A percentile compares a stretch with the other conserved stretches of the same genome.
phyloP scores from a whole-genome alignment of 805 yeast genomes.

The Alloascoidea africana region DNA sequence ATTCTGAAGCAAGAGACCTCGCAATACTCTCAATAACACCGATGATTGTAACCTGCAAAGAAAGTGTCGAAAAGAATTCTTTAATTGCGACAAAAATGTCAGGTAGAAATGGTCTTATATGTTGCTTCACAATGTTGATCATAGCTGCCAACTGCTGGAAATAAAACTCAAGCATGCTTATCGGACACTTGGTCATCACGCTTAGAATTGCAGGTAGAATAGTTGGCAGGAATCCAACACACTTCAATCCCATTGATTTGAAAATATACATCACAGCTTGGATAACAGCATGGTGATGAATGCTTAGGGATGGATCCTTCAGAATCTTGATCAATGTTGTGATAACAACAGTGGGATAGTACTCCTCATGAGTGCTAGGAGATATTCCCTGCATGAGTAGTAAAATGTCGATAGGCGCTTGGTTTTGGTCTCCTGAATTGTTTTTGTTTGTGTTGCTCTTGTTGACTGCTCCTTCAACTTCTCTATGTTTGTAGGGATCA shows the following conservation, averaged over 20 bases:
- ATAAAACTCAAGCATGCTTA: constrained; percentile 68
- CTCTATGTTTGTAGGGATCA: constrained; percentile 92
- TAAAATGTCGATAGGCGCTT: constrained; percentile 83
- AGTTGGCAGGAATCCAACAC: constrained; percentile 79
- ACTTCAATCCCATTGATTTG: constrained; percentile 74
- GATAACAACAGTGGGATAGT: constrained; percentile 90
- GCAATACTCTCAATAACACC: constrained; percentile 74
- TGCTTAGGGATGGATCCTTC: constrained; percentile 69
- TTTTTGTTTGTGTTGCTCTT: constrained; percentile 19
- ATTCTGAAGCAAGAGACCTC: constrained; percentile 80
- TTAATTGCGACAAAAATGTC: constrained; percentile 62
- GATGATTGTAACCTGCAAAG: constrained; percentile 66
- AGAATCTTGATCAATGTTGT: constrained; percentile 70
- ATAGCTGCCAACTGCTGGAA: constrained; percentile 78
- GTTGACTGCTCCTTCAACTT: constrained; percentile 61
- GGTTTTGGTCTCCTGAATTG: constrained; percentile 53
- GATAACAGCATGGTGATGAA: constrained; percentile 85
- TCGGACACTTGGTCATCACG: constrained; percentile 67
- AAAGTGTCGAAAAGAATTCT: constrained; percentile 44
- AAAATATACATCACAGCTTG: constrained; percentile 88
- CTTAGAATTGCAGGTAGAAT: constrained; percentile 77
- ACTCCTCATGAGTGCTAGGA: constrained; percentile 75
- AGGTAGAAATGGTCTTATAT: constrained; percentile 68
- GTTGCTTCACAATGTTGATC: constrained; percentile 73
- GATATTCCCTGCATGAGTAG: constrained; percentile 87